A percentile compares a stretch with the other conserved stretches of the same genome.
Conservation (phyloP, 2,329 filamentous ascomycete genomes). For the Alternaria sp. region DNA sequence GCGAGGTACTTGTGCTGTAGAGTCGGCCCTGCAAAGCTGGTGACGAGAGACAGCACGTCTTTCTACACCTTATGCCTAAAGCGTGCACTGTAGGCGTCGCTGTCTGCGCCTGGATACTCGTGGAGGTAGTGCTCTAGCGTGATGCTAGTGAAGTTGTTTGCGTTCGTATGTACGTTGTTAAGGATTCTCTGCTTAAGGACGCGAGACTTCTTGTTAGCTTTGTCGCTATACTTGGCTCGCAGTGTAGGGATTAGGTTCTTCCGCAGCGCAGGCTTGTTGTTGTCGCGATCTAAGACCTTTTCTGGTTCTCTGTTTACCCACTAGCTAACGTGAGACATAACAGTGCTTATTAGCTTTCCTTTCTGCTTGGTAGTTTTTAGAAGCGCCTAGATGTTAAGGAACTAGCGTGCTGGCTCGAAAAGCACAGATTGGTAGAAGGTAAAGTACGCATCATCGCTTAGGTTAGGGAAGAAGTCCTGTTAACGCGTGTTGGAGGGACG, state of each 20-base stretch:
- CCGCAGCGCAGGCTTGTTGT: neutral
- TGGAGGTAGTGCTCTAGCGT: slow-evolving; percentile 11
- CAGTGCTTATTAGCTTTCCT: too few species aligned
- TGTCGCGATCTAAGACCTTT: too few species aligned
- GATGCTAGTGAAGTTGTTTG: neutral
- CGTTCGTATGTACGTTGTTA: neutral
- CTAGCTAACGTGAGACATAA: too few species aligned
- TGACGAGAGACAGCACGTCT: slow-evolving; percentile 7
- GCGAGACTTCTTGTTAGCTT: slow-evolving; percentile 4
- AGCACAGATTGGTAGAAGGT: too few species aligned
- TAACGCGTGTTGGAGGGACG: neutral
- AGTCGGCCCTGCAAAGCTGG: slow-evolving; percentile 1
- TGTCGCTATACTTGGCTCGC: slow-evolving; percentile 2
- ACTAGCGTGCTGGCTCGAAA: too few species aligned
- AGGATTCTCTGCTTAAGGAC: slow-evolving; percentile 7
- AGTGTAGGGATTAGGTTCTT: neutral
- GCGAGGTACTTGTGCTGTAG: slow-evolving; percentile 13
- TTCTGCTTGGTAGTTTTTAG: neutral
- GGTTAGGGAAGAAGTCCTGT: slow-evolving; percentile 6
- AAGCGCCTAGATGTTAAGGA: too few species aligned
- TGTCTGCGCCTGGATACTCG: slow-evolving; percentile 10
- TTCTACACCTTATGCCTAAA: slow-evolving; percentile 14
- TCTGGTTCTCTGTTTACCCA: too few species aligned
- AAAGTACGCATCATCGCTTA: slow-evolving; percentile 1
- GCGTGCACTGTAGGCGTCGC: slow-evolving; percentile 2